Conservation (phyloP, 176 grass and related monocot species). For the Aechmea fasciata region DNA sequence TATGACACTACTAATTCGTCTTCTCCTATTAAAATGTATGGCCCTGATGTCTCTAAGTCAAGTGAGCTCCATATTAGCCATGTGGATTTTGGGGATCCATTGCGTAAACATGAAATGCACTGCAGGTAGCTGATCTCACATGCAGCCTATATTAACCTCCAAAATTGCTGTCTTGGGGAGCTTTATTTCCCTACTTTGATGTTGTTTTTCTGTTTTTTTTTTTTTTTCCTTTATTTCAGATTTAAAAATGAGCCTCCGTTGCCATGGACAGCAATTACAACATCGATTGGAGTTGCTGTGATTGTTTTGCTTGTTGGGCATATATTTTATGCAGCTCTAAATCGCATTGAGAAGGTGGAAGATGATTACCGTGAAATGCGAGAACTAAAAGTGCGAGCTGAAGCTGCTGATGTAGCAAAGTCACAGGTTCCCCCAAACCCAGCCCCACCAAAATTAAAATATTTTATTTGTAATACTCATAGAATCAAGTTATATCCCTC, state of each 20-base stretch:
- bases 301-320: conserved; percentile 69
- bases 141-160: neutral
- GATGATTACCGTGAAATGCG: conserved; percentile 51
- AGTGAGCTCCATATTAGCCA: conserved; percentile 29
- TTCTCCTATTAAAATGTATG: conserved; percentile 61
- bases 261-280: conserved; percentile 63
- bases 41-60: conserved; percentile 31
- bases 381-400: conserved; percentile 56
- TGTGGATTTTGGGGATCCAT: conserved; percentile 71
- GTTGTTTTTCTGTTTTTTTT: neutral
- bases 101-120: conserved; percentile 70
- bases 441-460: neutral
- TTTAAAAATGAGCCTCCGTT: conserved; percentile 43
- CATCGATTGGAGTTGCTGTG: conserved; percentile 42
- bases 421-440: conserved; percentile 38
- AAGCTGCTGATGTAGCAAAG: conserved; percentile 81
- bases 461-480: too few species aligned
- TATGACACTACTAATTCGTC: conserved; percentile 67
- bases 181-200: neutral
- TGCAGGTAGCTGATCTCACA: conserved; percentile 42
- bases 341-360: conserved; percentile 61
- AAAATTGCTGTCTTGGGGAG: neutral
- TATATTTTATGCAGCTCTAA: conserved; percentile 65
- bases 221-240: conserved; percentile 29
- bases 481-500: neutral